Base-by-base conservation (phyloP, 371 early-diverging fungal genomes). In the Coemansia sp. region DNA sequence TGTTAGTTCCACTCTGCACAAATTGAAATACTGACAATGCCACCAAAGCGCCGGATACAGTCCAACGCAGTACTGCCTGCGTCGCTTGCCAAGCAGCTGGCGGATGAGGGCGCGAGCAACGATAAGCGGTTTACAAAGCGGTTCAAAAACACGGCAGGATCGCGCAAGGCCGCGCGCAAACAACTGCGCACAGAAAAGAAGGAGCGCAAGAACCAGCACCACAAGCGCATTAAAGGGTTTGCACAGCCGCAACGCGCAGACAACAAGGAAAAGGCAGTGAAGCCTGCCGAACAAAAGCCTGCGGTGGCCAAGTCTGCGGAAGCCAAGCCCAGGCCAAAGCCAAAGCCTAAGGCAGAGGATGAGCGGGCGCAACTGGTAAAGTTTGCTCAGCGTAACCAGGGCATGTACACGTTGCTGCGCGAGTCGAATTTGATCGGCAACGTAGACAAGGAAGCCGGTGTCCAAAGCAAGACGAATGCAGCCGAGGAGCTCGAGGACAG, bases 401-500 rank as follows among this genome's bases (percentile, higher is more conserved):
- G 83, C 11, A 82, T 90, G 58, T 89, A 85, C 63, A 78, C 83
- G 47, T 77, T 88, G 58, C 70, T 92, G 55, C 80, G 83, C 56
- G 82, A 87, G 11, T 85, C 86, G 31, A 84, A 87, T 30, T 71
- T 90, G 20, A 71, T 88, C 1, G 67, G 65, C 7, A 63, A 63
- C 13, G 70, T 65, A 7, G 76, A 76, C 40, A 58, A 61, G 34
- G 76, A 70, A 55, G 76, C 71, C 2, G 76, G 76, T 1, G 40
- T 76, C 42, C 13, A 10, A 14, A 57, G 30, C 49, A 50, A 20
- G 26, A 55, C 53, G 1, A 70, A 80, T 7, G 76, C 62, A 0
- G 83, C 67, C n/a, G 83, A 85, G 65, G 87, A 82, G 9, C 81
- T 85, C 7, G 91, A 91, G 57, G 93, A 93, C 52, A 82, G 80